Conservation (phyloP, 805 yeast species). For the Ogataea trehaloabstinens region DNA sequence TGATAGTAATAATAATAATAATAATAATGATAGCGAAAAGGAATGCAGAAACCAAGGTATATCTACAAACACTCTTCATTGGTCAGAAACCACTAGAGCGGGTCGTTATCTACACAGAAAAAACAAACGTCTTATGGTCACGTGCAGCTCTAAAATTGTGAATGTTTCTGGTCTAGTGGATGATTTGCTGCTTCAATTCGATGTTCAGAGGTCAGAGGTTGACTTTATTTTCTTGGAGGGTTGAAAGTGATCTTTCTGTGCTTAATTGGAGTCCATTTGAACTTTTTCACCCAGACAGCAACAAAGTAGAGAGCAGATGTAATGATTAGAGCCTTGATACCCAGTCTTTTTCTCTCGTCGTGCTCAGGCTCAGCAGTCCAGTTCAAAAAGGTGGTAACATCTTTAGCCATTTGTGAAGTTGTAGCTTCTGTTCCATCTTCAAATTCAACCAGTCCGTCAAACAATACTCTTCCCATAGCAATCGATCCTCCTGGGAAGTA, state of each 20-base stretch:
- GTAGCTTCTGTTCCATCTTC: slow-evolving; percentile 99
- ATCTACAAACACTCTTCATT: slow-evolving; percentile 2
- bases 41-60: neutral
- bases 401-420: slow-evolving; percentile 99
- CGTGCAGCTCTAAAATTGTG: neutral
- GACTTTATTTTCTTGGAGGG: slow-evolving; percentile 74
- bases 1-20: slow-evolving; percentile 2
- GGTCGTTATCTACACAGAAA: neutral
- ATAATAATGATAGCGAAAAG: slow-evolving; percentile 2
- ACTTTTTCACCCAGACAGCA: slow-evolving; percentile 90
- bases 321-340: slow-evolving; percentile 86
- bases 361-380: slow-evolving; percentile 99
- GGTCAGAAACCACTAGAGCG: slow-evolving; percentile 1
- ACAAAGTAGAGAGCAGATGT: slow-evolving; percentile 75
- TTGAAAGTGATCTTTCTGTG: slow-evolving; percentile 89
- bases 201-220: neutral
- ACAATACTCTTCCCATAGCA: slow-evolving; percentile 98
- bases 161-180: slow-evolving; percentile 1
- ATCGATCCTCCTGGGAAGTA: slow-evolving; percentile 99
- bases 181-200: neutral
- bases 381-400: slow-evolving; percentile 90
- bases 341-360: slow-evolving; percentile 95
- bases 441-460: slow-evolving; percentile 95
- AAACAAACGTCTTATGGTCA: neutral
- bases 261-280: slow-evolving; percentile 97